phyloP scores from a whole-genome alignment of 306 rosid genomes.

The Sesbania bispinosa region DNA sequence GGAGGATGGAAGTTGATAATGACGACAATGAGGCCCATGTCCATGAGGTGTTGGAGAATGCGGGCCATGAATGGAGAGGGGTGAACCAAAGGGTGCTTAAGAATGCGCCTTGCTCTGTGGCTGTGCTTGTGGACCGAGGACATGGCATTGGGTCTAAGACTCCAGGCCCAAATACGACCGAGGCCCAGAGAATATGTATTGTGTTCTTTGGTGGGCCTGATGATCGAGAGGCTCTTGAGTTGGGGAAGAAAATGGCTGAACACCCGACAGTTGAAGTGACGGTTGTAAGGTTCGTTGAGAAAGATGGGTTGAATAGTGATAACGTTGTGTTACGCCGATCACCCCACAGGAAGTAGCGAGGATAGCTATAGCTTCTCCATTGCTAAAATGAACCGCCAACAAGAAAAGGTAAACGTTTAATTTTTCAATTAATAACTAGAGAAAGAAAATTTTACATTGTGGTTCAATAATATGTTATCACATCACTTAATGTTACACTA shows the following conservation, averaged over 20 bases:
- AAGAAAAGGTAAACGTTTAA: slow-evolving; percentile 45
- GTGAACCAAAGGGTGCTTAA: slow-evolving; percentile 71
- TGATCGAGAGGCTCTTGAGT: slow-evolving; percentile 64
- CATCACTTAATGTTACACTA: too few species aligned
- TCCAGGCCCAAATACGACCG: background rate
- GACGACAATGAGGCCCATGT: background rate
- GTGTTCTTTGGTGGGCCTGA: slow-evolving; percentile 87
- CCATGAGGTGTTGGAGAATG: slow-evolving; percentile 35
- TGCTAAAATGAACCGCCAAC: slow-evolving; percentile 42
- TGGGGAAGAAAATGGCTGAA: slow-evolving; percentile 62
- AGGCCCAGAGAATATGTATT: slow-evolving; percentile 42
- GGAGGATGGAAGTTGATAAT: slow-evolving; percentile 34
- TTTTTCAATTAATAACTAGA: too few species aligned
- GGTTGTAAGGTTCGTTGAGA: slow-evolving; percentile 43
- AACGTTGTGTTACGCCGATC: slow-evolving; percentile 33
- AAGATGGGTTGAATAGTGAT: slow-evolving; percentile 4
- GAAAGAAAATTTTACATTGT: too few species aligned
- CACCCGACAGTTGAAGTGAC: slow-evolving; percentile 55
- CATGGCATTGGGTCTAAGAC: slow-evolving; percentile 28
- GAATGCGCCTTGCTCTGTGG: slow-evolving; percentile 73
- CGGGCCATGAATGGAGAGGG: slow-evolving; percentile 67
- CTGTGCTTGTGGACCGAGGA: slow-evolving; percentile 74
- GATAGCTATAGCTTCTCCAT: slow-evolving; percentile 53
- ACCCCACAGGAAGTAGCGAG: slow-evolving; percentile 23
- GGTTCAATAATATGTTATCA: too few species aligned